A percentile compares a stretch with the other conserved stretches of the same genome.
These are phyloP conservation scores for Dipteronia dyeriana DNA, from an alignment of 345 rosid genomes.

Conservation along the genomic window DNA sequence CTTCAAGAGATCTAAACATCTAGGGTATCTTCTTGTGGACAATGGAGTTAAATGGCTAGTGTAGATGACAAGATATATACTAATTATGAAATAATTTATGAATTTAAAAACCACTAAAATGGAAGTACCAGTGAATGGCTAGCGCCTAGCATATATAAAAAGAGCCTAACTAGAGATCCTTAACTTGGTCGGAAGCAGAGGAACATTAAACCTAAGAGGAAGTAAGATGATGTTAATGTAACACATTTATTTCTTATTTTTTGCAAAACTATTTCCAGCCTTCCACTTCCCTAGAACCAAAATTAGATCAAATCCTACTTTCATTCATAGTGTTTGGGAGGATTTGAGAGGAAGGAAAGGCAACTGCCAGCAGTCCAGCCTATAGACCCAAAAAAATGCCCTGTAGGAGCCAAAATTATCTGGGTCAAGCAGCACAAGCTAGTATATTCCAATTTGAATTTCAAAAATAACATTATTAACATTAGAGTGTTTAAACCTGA, in stretches of 20 bases:
- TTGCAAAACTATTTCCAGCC: not conserved
- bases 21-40: not conserved
- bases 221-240: not conserved
- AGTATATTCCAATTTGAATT: not conserved
- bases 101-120: not conserved
- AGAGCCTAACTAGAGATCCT: not conserved
- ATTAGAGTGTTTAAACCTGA: not conserved
- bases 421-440: not conserved
- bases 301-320: not conserved
- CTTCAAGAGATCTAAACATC: not conserved
- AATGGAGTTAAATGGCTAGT: not conserved
- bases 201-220: not conserved
- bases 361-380: not conserved
- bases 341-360: not conserved
- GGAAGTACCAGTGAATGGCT: not conserved
- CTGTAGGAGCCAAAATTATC: not conserved
- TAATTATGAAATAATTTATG: not conserved
- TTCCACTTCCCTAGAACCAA: not conserved
- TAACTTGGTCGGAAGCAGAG: not conserved
- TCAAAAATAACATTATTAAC: not conserved
- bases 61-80: not conserved
- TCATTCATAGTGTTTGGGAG: not conserved
- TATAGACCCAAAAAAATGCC: not conserved
- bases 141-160: not conserved
- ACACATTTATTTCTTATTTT: not conserved